These are phyloP conservation scores for Apiospora phragmitis DNA, from an alignment of 2,329 filamentous ascomycete species.

Conservation along the genomic window DNA sequence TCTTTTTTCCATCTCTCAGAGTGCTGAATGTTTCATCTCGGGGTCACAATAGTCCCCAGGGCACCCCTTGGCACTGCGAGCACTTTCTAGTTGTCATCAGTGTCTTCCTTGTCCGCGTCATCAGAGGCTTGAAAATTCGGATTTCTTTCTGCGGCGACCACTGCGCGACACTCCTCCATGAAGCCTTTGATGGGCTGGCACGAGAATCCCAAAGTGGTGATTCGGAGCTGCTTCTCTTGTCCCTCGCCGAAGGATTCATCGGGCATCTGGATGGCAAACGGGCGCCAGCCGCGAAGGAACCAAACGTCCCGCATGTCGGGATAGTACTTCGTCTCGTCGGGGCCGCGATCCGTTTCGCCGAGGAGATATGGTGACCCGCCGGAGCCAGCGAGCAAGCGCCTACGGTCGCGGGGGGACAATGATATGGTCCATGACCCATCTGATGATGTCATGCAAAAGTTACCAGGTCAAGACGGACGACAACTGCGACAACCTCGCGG, in stretches of 20 bases:
- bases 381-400: neutral
- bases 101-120: too few relatives aligned
- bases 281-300: neutral
- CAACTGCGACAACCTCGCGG: slow-evolving; percentile 32
- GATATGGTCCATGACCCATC: neutral
- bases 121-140: neutral
- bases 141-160: neutral
- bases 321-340: neutral
- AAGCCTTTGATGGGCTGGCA: neutral
- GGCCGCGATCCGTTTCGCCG: neutral
- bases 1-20: too few relatives aligned
- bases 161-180: neutral
- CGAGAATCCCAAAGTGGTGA: neutral
- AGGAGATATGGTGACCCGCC: neutral
- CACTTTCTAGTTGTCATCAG: too few relatives aligned
- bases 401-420: neutral
- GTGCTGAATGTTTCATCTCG: too few relatives aligned
- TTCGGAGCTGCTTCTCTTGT: neutral
- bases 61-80: too few relatives aligned
- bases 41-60: too few relatives aligned
- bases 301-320: neutral
- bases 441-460: slow-evolving; percentile 25
- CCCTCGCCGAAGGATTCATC: too few relatives aligned
- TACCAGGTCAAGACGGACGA: slow-evolving; percentile 35
- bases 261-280: neutral